Evolutionary conservation across 192 early-diverging fungal species (phyloP), one percentile per base, ranked within the genome.

Genomic region (Coemansia biformis): DNA sequence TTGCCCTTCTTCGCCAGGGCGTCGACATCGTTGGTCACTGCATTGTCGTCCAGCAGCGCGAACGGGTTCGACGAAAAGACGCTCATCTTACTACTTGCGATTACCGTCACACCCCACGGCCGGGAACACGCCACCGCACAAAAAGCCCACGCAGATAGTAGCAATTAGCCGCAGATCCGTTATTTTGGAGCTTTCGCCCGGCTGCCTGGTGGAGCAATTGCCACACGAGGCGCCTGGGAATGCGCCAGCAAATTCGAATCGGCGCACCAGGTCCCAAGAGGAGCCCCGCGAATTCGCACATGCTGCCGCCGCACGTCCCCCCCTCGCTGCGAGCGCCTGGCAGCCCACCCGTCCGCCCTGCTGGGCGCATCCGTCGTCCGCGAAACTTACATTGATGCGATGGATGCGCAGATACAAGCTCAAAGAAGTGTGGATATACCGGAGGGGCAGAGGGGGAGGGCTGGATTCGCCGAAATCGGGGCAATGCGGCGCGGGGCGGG

Each of bases 31-130:
- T 66, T 70, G 59, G 73, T 75, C 43, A 47, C 64, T 16, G 68
- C 80, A 52, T 80, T 76, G 53, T 85, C 79, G 62, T 74, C 66
- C 60, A 86, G 71, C 68, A 86, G 76, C 38, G 79, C 78, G 54
- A 85, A 90, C 54, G 70, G 74, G 73, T 84, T 84, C 51, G 78
- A 66, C 50, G 84, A 83, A 48, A 70, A 75, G 53, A 81, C 70
- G 59, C 49, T 51, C 31, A 37, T 24, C 46, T 30, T 48, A 21
- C 37, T 46, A 36, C 9, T 43, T n/a, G n/a, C n/a, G n/a, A 13
- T 32, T 19, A 29, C 9, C 13, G n/a, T 21, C 24, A 26, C 24
- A 26, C 24, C 24, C 24, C 24, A n/a, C n/a, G 16, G 10, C 16
- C 37, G 37, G 9, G 21, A 17, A 19, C n/a, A n/a, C n/a, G n/a